Conservation (phyloP, 2,329 filamentous ascomycete species). For the Trichothecium sympodiale region DNA sequence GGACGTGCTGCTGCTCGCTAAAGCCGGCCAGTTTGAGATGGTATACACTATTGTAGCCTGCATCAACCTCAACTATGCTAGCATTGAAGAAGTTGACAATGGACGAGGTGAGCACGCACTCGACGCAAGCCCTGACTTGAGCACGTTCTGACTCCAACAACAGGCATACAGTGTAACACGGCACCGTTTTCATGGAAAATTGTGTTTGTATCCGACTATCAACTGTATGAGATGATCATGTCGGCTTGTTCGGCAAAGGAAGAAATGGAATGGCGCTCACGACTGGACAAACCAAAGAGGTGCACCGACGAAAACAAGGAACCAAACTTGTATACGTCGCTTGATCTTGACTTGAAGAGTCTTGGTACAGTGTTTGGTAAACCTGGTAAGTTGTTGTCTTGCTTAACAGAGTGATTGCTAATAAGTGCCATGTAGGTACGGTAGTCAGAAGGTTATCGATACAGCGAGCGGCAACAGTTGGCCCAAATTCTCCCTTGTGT, state of each 20-base stretch:
- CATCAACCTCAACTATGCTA: slow-evolving; percentile 54
- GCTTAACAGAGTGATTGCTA: slow-evolving; percentile 1
- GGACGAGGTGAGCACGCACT: slow-evolving; percentile 48
- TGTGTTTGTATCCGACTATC: slow-evolving; percentile 65
- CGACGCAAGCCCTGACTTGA: background rate
- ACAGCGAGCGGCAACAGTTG: slow-evolving; percentile 65
- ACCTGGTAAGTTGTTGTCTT: slow-evolving; percentile 35
- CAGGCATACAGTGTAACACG: slow-evolving; percentile 78
- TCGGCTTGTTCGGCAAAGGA: slow-evolving; percentile 77
- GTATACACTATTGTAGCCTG: slow-evolving; percentile 66
- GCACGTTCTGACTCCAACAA: slow-evolving; percentile 8
- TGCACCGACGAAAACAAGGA: slow-evolving; percentile 35
- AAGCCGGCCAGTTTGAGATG: slow-evolving; percentile 49
- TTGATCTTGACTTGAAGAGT: slow-evolving; percentile 60
- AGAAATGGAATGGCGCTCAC: slow-evolving; percentile 66
- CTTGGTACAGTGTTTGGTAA: slow-evolving; percentile 67
- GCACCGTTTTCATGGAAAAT: slow-evolving; percentile 88
- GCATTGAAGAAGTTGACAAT: slow-evolving; percentile 63
- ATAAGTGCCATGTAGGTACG: slow-evolving; percentile 33
- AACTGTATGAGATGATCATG: slow-evolving; percentile 74
- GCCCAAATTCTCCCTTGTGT: slow-evolving; percentile 53
- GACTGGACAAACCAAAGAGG: slow-evolving; percentile 43
- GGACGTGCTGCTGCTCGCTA: slow-evolving; percentile 67
- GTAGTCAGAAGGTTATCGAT: slow-evolving; percentile 63
- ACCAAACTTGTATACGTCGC: slow-evolving; percentile 45